A percentile compares a stretch with the other conserved stretches of the same genome.
Evolutionary conservation across 805 yeast species (phyloP).

Genomic region (Yamadazyma akitaensis): DNA sequence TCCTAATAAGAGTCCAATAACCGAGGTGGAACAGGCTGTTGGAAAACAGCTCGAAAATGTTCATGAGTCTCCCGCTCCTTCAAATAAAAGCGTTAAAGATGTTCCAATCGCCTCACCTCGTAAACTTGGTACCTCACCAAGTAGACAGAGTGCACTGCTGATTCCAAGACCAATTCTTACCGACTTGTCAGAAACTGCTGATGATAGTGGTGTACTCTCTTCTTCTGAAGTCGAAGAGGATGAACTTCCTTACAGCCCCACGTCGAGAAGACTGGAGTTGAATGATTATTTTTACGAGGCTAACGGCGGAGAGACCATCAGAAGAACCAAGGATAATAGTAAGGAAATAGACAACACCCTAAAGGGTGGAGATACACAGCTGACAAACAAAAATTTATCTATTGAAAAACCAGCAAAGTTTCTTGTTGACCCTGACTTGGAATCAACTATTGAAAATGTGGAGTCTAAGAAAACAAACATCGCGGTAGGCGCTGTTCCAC

Average conservation of each 20-base stretch:
- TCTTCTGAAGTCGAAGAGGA: slow-evolving; percentile 9
- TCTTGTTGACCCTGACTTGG: too few species aligned
- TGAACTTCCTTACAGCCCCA: slow-evolving; percentile 9
- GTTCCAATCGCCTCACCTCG: background rate
- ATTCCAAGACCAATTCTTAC: slow-evolving; percentile 12
- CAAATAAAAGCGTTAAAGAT: background rate
- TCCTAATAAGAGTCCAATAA: background rate
- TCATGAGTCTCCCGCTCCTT: background rate
- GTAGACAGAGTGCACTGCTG: background rate
- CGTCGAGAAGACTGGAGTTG: slow-evolving; percentile 7
- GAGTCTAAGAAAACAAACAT: background rate
- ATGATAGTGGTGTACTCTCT: slow-evolving; percentile 7
- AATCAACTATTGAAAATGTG: background rate
- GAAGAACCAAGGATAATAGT: background rate
- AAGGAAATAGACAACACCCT: background rate
- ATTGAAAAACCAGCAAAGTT: too few species aligned
- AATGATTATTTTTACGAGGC: slow-evolving; percentile 6
- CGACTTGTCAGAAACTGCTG: slow-evolving; percentile 10
- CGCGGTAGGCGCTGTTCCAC: too few species aligned
- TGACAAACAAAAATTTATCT: too few species aligned
- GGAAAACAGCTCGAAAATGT: background rate
- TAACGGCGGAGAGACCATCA: background rate
- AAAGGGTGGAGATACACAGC: background rate
- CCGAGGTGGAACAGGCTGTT: background rate
- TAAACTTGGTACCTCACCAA: background rate